Percentiles rank a stretch among this genome's conserved stretches.
Conservation (phyloP, 768 basidiomycete genomes). For the Leccinum subtestaceum region DNA sequence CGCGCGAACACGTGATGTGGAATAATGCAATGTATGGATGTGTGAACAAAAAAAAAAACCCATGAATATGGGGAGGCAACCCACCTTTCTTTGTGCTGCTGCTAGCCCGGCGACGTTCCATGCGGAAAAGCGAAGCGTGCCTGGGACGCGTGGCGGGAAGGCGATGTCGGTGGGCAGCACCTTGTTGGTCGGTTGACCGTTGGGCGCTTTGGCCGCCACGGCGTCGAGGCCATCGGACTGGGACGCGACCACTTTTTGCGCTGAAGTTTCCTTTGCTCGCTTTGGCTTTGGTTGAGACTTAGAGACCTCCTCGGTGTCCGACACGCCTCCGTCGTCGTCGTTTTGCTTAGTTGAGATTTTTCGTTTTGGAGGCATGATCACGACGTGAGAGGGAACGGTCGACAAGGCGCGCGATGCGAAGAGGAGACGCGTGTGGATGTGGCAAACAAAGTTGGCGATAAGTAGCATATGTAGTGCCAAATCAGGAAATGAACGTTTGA, state of each 20-base stretch:
- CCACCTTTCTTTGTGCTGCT: constrained; percentile 75
- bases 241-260: constrained; percentile 23
- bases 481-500: neutral
- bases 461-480: neutral
- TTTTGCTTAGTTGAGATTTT: constrained; percentile 10
- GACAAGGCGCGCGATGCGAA: neutral
- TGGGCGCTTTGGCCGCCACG: constrained; percentile 27
- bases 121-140: constrained; percentile 54
- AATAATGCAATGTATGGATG: too few species aligned
- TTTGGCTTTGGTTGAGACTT: constrained; percentile 25
- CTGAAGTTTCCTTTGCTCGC: constrained; percentile 5
- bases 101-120: constrained; percentile 85
- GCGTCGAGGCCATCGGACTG: neutral
- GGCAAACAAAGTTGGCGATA: neutral
- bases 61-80: neutral
- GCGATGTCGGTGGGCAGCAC: constrained; percentile 16
- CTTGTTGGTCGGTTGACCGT: constrained; percentile 37
- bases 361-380: constrained; percentile 30
- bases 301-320: constrained; percentile 28
- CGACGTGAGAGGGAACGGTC: neutral
- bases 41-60: constrained; percentile 5
- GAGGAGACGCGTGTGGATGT: neutral
- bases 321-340: constrained; percentile 19
- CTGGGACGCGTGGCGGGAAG: constrained; percentile 23
- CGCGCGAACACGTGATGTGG: too few species aligned